These are phyloP conservation scores for Aspergillus chevalieri DNA, from an alignment of 2,329 filamentous ascomycete species.

Conservation along the genomic window DNA sequence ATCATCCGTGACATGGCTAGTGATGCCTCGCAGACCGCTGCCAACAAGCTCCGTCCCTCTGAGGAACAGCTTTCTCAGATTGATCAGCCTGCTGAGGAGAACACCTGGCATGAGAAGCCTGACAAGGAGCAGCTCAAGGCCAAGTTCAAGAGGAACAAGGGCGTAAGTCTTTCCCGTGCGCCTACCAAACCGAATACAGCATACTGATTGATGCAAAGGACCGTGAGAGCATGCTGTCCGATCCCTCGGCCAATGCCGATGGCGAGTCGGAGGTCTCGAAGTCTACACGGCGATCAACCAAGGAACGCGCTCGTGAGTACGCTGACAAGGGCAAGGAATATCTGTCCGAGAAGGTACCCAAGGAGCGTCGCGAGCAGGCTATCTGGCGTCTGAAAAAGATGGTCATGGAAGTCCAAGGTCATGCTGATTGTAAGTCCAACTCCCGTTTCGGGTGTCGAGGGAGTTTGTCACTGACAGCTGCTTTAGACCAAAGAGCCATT, in stretches of 20 bases:
- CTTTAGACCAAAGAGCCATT: slow-evolving; percentile 72
- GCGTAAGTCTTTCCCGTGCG: slow-evolving; percentile 12
- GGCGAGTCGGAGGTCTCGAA: slow-evolving; percentile 40
- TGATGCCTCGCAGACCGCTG: slow-evolving; percentile 77
- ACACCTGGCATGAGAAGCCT: slow-evolving; percentile 87
- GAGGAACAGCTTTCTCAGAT: slow-evolving; percentile 71
- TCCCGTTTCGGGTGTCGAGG: background rate
- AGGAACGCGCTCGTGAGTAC: slow-evolving; percentile 33
- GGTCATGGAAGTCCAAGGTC: slow-evolving; percentile 91
- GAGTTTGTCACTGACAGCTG: background rate
- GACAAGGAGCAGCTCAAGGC: slow-evolving; percentile 61
- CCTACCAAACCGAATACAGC: background rate
- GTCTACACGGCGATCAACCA: slow-evolving; percentile 46
- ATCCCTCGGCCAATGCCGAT: slow-evolving; percentile 39
- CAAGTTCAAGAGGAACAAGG: slow-evolving; percentile 52
- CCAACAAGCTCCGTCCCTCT: slow-evolving; percentile 66
- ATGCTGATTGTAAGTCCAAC: slow-evolving; percentile 66
- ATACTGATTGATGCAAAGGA: slow-evolving; percentile 46
- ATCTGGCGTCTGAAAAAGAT: slow-evolving; percentile 97
- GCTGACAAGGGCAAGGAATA: slow-evolving; percentile 59
- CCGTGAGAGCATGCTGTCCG: slow-evolving; percentile 46
- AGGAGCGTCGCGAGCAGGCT: slow-evolving; percentile 86
- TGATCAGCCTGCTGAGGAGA: slow-evolving; percentile 78
- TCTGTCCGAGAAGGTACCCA: slow-evolving; percentile 75
- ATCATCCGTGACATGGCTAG: slow-evolving; percentile 86